Base-by-base conservation (phyloP, 352 stramenopile species). In the Phytophthora nicotianae region DNA sequence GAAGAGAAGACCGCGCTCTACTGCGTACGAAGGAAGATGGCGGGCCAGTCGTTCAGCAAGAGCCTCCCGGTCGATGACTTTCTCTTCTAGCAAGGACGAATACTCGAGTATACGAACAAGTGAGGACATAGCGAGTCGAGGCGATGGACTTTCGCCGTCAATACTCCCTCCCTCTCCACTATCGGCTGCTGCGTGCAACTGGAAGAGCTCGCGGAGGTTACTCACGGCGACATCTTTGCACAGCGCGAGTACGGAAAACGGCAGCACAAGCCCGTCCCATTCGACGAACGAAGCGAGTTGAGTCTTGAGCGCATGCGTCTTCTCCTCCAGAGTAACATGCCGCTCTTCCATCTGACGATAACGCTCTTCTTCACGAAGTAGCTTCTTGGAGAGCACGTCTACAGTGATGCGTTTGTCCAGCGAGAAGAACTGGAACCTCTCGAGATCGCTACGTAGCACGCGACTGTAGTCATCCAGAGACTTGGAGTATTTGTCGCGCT, bases 391-490 rank as follows among this genome's bases (percentile, higher is more conserved):
- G 9, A 92, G 69, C n/a, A 88, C 77, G 27, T 92, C 81, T 1
- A 92, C 79, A 17, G 81, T 80, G 33, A 92, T 80, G 4, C 81
- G 75, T 62, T 90, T 91, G 53, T 93, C 83, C 17, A 91, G 78
- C 17, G 79, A 89, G 51, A 91, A 88, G 46, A 91, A 91, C 49
- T 93, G 83, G 40, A 84, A 91, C 13, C 81, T 77, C 56, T 93
- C 83, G 17, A 93, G 60, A 46, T 93, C 83, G 27, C 65, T 86
- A 10, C 81, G 81, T 14, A 93, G 64, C 10, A 93, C 83, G 11
- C 79, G 75, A 21, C 83, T 90, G 67, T 90, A 93, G 33, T 90
- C 81, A 29, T 89, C 81, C 19, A 90, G 60, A 10, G 77, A 84
- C 33, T 82, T 79, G 5, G 79, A 76, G 24, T 90, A 82, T 40